These are phyloP conservation scores for Pichia paraexigua DNA, from an alignment of 805 yeast species.

Conservation along the genomic window DNA sequence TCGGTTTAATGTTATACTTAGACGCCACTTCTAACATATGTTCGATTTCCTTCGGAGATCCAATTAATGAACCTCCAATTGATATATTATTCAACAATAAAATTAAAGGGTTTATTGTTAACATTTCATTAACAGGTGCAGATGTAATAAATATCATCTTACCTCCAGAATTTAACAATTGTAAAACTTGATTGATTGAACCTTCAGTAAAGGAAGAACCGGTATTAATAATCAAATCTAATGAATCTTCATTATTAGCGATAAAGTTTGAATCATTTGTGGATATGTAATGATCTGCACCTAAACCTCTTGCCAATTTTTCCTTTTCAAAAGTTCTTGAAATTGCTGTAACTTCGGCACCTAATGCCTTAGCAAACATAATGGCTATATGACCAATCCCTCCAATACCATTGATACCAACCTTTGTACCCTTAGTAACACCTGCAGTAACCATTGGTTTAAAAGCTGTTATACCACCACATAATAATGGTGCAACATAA, in stretches of 20 bases:
- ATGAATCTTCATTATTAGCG: conserved; percentile 23
- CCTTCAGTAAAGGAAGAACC: conserved; percentile 34
- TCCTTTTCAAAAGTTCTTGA: conserved; percentile 43
- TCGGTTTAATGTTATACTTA: conserved; percentile 37
- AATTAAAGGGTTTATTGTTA: conserved; percentile 28
- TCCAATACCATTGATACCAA: conserved; percentile 43
- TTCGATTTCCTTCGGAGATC: conserved; percentile 38
- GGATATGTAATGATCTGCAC: conserved; percentile 48
- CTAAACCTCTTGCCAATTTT: conserved; percentile 40
- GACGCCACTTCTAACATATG: conserved; percentile 43
- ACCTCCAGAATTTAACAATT: conserved; percentile 27
- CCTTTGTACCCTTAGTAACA: conserved; percentile 40
- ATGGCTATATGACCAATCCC: conserved; percentile 42
- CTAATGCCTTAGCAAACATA: conserved; percentile 49
- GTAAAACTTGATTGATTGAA: conserved; percentile 18
- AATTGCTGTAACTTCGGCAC: conserved; percentile 51
- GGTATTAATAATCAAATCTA: conserved; percentile 44
- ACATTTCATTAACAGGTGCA: conserved; percentile 30
- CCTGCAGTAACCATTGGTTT: conserved; percentile 38
- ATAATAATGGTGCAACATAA: conserved; percentile 45
- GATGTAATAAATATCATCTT: conserved; percentile 27
- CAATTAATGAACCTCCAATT: conserved; percentile 31
- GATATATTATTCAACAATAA: conserved; percentile 26
- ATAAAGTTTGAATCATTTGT: conserved; percentile 43
- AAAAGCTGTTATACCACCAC: conserved; percentile 50